Percentiles rank a stretch among this genome's conserved stretches.
Conservation (phyloP, 441 rosid species). For the Adansonia madagascariensis region DNA sequence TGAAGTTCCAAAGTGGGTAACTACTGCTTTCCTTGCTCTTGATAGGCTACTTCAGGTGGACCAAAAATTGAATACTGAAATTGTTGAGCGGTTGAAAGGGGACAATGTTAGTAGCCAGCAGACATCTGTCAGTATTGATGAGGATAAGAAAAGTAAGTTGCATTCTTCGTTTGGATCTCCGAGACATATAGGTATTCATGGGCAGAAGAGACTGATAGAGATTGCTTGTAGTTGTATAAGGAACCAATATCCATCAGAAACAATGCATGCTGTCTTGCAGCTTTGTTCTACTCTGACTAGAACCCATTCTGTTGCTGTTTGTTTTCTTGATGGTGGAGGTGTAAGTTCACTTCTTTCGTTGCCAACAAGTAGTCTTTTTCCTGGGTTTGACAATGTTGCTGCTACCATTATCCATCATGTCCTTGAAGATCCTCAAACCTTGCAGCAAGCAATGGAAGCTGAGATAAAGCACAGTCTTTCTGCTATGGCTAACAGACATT, state of each 20-base stretch:
- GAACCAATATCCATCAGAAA: constrained; percentile 84
- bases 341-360: constrained; percentile 74
- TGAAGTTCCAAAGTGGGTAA: constrained; percentile 90
- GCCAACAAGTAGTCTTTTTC: constrained; percentile 87
- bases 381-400: constrained; percentile 92
- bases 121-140: constrained; percentile 58
- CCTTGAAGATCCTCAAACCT: constrained; percentile 98
- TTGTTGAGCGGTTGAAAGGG: constrained; percentile 73
- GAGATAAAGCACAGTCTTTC: constrained; percentile 89
- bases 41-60: constrained; percentile 92
- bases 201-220: constrained; percentile 84
- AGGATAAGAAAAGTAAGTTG: constrained; percentile 69
- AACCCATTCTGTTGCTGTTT: constrained; percentile 79
- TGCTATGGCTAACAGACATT: constrained; percentile 82
- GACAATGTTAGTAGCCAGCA: constrained; percentile 53
- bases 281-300: constrained; percentile 87
- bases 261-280: constrained; percentile 94
- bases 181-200: constrained; percentile 57
- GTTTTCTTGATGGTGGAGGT: constrained; percentile 90
- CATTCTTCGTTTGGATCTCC: constrained; percentile 58
- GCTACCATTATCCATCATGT: constrained; percentile 89
- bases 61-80: constrained; percentile 75
- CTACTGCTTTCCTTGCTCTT: constrained; percentile 92
- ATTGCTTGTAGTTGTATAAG: constrained; percentile 84
- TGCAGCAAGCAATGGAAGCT: constrained; percentile 99